These are phyloP conservation scores for Magnusiomyces fungicola DNA, from an alignment of 1,139 yeast genomes.

Conservation along the genomic window DNA sequence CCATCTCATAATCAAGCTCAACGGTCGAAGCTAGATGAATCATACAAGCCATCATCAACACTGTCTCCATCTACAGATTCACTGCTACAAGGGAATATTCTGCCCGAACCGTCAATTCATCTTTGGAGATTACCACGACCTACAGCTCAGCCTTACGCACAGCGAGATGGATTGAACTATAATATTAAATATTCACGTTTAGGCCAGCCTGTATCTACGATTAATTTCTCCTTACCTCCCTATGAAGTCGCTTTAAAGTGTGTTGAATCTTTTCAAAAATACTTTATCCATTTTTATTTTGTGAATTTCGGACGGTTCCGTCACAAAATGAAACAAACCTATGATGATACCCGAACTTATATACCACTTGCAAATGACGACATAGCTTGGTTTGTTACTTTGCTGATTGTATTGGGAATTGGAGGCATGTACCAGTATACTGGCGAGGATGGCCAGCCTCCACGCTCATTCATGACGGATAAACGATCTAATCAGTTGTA, in stretches of 20 bases:
- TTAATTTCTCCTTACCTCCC: constrained; percentile 57
- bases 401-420: constrained; percentile 65
- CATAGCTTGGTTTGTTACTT: constrained; percentile 59
- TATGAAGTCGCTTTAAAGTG: constrained; percentile 68
- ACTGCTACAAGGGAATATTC: too few species aligned
- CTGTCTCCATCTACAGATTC: background rate
- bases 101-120: too few species aligned
- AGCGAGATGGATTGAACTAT: background rate
- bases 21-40: background rate
- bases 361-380: constrained; percentile 23
- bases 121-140: too few species aligned
- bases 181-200: background rate
- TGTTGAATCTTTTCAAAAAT: constrained; percentile 69
- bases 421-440: constrained; percentile 64
- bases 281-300: constrained; percentile 78
- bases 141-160: background rate
- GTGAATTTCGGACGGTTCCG: constrained; percentile 58
- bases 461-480: background rate
- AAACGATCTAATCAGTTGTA: background rate
- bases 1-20: background rate
- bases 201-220: constrained; percentile 1
- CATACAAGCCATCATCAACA: background rate
- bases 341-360: constrained; percentile 16
- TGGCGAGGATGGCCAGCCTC: background rate
- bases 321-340: constrained; percentile 11